Conservation (phyloP, 2,329 filamentous ascomycete genomes). For the Harringtonia lauricola region DNA sequence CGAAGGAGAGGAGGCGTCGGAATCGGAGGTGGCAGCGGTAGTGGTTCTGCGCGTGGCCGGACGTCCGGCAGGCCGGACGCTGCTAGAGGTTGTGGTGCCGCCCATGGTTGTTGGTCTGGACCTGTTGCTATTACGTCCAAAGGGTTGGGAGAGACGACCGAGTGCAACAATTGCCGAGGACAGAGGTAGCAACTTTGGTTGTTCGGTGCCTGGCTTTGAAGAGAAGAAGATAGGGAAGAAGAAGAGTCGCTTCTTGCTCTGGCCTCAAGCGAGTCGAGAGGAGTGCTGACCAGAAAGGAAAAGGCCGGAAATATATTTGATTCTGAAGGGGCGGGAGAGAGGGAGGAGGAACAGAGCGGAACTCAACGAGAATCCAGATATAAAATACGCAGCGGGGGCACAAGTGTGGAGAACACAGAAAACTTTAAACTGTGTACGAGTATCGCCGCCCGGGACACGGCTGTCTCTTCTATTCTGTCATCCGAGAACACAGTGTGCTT, state of each 20-base stretch:
- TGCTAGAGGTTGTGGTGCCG: conserved; percentile 27
- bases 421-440: neutral
- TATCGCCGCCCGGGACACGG: neutral
- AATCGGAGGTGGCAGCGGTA: conserved; percentile 27
- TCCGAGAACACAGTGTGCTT: neutral
- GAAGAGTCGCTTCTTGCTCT: too few species aligned
- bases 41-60: conserved; percentile 36
- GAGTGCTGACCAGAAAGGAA: neutral
- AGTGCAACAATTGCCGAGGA: neutral
- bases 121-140: neutral
- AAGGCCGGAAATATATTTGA: neutral
- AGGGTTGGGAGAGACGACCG: neutral
- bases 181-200: too few species aligned
- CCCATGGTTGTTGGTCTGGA: conserved; percentile 27
- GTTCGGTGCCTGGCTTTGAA: neutral
- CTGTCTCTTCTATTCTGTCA: neutral
- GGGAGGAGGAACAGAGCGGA: neutral
- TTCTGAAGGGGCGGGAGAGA: neutral
- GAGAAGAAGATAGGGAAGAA: neutral
- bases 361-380: neutral
- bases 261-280: neutral
- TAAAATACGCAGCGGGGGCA: neutral
- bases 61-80: conserved; percentile 22
- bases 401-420: neutral
- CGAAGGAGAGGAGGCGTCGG: conserved; percentile 38